phyloP scores from a whole-genome alignment of 805 yeast genomes.

The Saccharomycopsis malanga region DNA sequence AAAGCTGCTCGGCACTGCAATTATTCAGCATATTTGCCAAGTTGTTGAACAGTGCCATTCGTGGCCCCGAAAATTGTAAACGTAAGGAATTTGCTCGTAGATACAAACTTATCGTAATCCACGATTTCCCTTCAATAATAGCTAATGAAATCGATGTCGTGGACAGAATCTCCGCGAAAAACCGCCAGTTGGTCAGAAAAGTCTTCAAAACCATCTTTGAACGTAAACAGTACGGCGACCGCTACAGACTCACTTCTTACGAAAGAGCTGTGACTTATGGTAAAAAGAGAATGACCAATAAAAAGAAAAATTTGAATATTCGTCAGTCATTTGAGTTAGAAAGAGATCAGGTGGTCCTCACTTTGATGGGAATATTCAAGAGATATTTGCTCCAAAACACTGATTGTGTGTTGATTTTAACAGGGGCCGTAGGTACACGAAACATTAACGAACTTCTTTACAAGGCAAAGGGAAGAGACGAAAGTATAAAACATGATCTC shows the following conservation, averaged over 20 bases:
- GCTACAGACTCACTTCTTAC: constrained; percentile 7
- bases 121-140: constrained; percentile 16
- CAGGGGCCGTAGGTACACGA: constrained; percentile 15
- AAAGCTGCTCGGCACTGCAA: background rate
- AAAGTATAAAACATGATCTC: too few relatives aligned
- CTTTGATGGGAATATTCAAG: constrained; percentile 6
- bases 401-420: constrained; percentile 11
- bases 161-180: constrained; percentile 3
- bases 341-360: constrained; percentile 5
- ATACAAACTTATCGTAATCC: constrained; percentile 15
- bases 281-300: constrained; percentile 9
- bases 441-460: too few relatives aligned
- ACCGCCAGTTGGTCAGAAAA: constrained; percentile 3
- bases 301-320: constrained; percentile 1
- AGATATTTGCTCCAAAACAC: constrained; percentile 10
- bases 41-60: too few relatives aligned
- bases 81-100: background rate
- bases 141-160: constrained; percentile 11
- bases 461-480: too few relatives aligned
- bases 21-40: background rate
- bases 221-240: constrained; percentile 13
- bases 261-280: constrained; percentile 17
- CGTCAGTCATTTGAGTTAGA: constrained; percentile 8
- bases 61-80: background rate
- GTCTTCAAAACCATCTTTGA: constrained; percentile 14